Conservation (phyloP, 148 eudicot genomes). For the Diospyros kaki region DNA sequence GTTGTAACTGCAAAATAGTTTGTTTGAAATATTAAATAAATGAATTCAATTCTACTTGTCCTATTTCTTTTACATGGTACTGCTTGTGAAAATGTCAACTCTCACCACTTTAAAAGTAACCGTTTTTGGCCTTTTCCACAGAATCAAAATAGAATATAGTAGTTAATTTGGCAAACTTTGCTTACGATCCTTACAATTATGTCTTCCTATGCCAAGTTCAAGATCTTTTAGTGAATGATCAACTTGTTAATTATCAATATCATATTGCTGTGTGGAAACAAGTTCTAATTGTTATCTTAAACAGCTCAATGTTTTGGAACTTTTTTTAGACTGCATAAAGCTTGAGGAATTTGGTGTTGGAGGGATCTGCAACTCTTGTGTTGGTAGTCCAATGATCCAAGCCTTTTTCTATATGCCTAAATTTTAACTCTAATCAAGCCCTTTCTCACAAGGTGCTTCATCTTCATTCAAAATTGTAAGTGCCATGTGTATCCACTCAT, state of each 20-base stretch:
- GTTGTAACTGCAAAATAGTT: background rate
- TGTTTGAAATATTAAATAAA: background rate
- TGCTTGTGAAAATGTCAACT: background rate
- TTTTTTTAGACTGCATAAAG: constrained; percentile 79
- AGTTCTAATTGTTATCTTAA: constrained; percentile 12
- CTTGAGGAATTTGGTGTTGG: constrained; percentile 72
- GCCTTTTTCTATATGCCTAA: background rate
- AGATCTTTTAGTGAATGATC: constrained; percentile 1
- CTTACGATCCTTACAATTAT: constrained; percentile 59
- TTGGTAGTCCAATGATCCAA: constrained; percentile 40
- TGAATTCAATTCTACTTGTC: background rate
- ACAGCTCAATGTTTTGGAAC: constrained; percentile 85
- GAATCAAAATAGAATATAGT: constrained; percentile 36
- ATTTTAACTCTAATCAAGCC: background rate
- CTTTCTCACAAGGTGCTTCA: background rate
- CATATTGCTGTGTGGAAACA: background rate
- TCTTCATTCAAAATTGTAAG: background rate
- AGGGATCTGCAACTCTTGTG: constrained; percentile 77
- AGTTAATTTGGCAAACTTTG: constrained; percentile 56
- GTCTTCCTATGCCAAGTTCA: constrained; percentile 31
- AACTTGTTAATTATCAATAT: background rate
- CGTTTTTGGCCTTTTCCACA: constrained; percentile 1
- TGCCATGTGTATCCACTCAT: background rate
- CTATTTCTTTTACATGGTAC: background rate
- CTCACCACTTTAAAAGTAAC: background rate